These are phyloP conservation scores for Euphorbia celastroides DNA, from an alignment of 441 rosid species.

Conservation along the genomic window DNA sequence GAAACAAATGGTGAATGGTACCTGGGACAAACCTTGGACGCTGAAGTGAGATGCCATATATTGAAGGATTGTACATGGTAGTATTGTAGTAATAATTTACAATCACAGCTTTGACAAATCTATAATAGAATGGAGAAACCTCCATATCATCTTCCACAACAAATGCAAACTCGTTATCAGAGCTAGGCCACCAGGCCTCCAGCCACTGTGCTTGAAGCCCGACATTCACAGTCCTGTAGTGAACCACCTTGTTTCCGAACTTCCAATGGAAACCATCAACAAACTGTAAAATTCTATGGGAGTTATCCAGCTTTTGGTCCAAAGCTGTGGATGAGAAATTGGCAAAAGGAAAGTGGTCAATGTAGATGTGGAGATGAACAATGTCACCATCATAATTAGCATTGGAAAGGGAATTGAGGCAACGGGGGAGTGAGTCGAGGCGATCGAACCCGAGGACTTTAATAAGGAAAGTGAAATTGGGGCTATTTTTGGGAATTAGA, in stretches of 20 bases:
- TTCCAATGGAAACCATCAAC: conserved; percentile 68
- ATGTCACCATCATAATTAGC: conserved; percentile 60
- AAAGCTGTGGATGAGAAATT: conserved; percentile 16
- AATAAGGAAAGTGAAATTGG: conserved; percentile 52
- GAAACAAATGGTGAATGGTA: conserved; percentile 25
- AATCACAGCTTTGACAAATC: conserved; percentile 55
- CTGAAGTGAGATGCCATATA: conserved; percentile 89
- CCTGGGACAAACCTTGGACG: conserved; percentile 98
- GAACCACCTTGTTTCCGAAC: conserved; percentile 65
- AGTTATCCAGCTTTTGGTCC: conserved; percentile 30
- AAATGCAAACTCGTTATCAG: conserved; percentile 77
- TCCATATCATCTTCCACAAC: conserved; percentile 91
- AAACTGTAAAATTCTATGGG: conserved; percentile 45
- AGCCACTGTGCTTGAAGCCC: conserved; percentile 93
- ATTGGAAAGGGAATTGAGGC: conserved; percentile 69
- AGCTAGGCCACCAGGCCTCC: conserved; percentile 97
- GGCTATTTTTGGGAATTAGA: conserved; percentile 1
- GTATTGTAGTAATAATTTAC: conserved; percentile 50
- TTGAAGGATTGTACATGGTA: conserved; percentile 44
- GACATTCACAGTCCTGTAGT: conserved; percentile 70
- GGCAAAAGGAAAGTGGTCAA: conserved; percentile 54
- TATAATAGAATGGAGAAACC: conserved; percentile 69
- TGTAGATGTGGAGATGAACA: conserved; percentile 76
- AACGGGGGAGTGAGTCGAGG: conserved; percentile 72
- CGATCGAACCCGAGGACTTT: conserved; percentile 82